Evolutionary conservation across 148 eudicot genomes (phyloP).

Genomic region (Salicornia ramosissima): DNA sequence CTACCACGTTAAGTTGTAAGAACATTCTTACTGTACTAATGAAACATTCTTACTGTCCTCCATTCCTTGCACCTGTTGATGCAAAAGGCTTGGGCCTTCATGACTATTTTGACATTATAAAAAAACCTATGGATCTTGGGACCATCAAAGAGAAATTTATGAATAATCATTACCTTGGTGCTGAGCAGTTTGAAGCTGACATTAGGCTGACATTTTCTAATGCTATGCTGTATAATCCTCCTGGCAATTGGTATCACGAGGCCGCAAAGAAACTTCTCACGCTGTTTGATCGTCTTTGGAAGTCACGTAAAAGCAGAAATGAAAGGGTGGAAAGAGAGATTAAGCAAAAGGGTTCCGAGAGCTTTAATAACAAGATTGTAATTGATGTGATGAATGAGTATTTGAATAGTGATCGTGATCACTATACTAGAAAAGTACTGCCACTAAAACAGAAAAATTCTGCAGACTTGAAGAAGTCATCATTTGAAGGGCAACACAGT

Average conservation of each 20-base stretch:
- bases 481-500: too few relatives aligned
- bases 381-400: too few relatives aligned
- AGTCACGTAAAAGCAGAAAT: slow-evolving; percentile 39
- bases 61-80: slow-evolving; percentile 69
- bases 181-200: slow-evolving; percentile 68
- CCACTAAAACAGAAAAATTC: too few relatives aligned
- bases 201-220: slow-evolving; percentile 77
- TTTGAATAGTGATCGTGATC: too few relatives aligned
- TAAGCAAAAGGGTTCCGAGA: slow-evolving; percentile 7
- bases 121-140: slow-evolving; percentile 91
- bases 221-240: slow-evolving; percentile 82
- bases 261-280: slow-evolving; percentile 46
- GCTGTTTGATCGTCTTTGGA: slow-evolving; percentile 48
- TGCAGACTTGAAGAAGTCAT: too few relatives aligned
- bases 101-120: slow-evolving; percentile 67
- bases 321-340: slow-evolving; percentile 15
- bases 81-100: slow-evolving; percentile 49
- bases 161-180: slow-evolving; percentile 33
- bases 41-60: slow-evolving; percentile 31
- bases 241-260: slow-evolving; percentile 39
- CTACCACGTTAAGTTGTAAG: slow-evolving; percentile 39
- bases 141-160: slow-evolving; percentile 52
- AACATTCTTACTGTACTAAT: slow-evolving; percentile 45
- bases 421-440: too few relatives aligned
- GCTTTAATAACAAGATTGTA: slow-evolving; percentile 1